Evolutionary conservation across 257 asterid species (phyloP).

Genomic region (Anisodus tanguticus): DNA sequence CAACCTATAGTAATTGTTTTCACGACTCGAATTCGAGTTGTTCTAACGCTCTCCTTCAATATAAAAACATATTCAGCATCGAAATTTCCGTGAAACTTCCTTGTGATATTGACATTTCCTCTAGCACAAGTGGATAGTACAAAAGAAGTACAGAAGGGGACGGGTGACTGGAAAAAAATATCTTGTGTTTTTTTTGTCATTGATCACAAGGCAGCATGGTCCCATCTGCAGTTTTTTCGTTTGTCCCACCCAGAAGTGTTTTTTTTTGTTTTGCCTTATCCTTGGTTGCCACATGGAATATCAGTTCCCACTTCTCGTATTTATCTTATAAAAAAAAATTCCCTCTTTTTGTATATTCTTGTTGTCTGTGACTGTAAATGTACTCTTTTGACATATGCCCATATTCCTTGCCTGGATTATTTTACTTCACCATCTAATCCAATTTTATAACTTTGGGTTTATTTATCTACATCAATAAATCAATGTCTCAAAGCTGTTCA

Average conservation of each 20-base stretch:
- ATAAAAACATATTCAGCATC: neutral
- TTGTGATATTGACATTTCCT: slow-evolving; percentile 25
- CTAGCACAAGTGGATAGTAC: slow-evolving; percentile 22
- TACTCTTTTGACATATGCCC: slow-evolving; percentile 8
- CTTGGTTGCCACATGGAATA: slow-evolving; percentile 6
- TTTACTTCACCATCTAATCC: slow-evolving; percentile 13
- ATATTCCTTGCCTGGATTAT: neutral
- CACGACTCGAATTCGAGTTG: too few relatives aligned
- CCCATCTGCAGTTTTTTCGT: neutral
- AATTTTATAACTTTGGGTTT: neutral
- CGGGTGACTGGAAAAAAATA: neutral
- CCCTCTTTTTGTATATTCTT: neutral
- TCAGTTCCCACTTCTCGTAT: neutral
- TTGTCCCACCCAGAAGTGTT: neutral
- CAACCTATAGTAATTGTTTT: too few relatives aligned
- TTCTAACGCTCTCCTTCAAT: too few relatives aligned
- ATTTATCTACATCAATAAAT: neutral
- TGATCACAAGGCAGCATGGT: neutral
- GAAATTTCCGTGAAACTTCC: slow-evolving; percentile 57
- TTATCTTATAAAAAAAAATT: neutral
- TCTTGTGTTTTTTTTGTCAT: neutral
- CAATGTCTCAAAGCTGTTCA: neutral
- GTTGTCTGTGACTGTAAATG: neutral
- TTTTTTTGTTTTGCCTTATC: slow-evolving; percentile 1
- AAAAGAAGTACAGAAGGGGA: slow-evolving; percentile 29